Conservation (phyloP, 2,329 filamentous ascomycete genomes). For the Scedosporium dehoogii region DNA sequence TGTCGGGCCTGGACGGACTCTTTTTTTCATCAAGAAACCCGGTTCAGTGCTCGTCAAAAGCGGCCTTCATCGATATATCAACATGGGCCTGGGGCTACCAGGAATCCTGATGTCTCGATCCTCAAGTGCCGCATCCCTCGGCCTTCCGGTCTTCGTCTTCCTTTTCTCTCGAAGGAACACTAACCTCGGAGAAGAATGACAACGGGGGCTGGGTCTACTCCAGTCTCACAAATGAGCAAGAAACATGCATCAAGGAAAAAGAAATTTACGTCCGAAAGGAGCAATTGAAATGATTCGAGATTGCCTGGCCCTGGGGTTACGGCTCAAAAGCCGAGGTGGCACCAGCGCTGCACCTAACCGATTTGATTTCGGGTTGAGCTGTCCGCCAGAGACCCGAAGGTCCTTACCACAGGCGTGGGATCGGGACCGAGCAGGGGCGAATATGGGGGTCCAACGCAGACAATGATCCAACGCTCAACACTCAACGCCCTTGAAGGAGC, state of each 20-base stretch:
- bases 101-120: too few relatives aligned
- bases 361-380: background rate
- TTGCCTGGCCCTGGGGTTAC: background rate
- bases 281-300: background rate
- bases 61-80: too few relatives aligned
- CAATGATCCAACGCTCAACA: background rate
- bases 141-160: too few relatives aligned
- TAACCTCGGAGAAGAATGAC: background rate
- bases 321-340: background rate
- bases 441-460: too few relatives aligned
- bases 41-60: too few relatives aligned
- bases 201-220: background rate
- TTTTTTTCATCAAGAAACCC: too few relatives aligned
- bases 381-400: slow-evolving; percentile 1
- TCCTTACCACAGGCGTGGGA: background rate
- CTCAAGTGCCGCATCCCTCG: too few relatives aligned
- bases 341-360: background rate
- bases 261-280: background rate
- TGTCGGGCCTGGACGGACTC: too few relatives aligned
- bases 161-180: too few relatives aligned
- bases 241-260: background rate
- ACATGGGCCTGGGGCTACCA: too few relatives aligned
- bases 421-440: slow-evolving; percentile 3
- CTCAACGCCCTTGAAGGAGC: background rate
- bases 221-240: background rate